Conservation (phyloP, 164 flowering plant species). For the Saururus chinensis region DNA sequence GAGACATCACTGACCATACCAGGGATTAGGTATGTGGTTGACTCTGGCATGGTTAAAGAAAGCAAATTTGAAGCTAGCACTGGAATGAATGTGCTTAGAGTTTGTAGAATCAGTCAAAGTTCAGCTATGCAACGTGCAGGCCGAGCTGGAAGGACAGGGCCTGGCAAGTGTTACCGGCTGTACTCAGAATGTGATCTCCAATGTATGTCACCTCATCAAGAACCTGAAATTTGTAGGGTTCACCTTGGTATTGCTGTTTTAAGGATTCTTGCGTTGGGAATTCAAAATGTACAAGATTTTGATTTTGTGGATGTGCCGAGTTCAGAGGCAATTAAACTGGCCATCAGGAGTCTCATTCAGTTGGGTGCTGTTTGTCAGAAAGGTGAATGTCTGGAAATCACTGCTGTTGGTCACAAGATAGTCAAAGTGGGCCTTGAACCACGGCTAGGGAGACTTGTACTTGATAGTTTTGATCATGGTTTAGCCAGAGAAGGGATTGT, state of each 20-base stretch:
- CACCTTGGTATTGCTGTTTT: slow-evolving; percentile 91
- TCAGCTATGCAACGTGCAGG: slow-evolving; percentile 93
- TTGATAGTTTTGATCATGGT: slow-evolving; percentile 29
- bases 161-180: slow-evolving; percentile 85
- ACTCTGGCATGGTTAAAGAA: slow-evolving; percentile 83
- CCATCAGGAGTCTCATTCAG: slow-evolving; percentile 66
- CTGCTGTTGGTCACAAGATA: slow-evolving; percentile 45
- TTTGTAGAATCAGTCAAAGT: slow-evolving; percentile 68
- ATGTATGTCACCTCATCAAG: slow-evolving; percentile 50
- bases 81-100: slow-evolving; percentile 81
- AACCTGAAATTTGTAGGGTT: slow-evolving; percentile 85
- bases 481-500: slow-evolving; percentile 74
- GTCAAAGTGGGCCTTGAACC: slow-evolving; percentile 90
- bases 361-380: slow-evolving; percentile 52
- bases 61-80: slow-evolving; percentile 67
- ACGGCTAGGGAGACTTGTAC: slow-evolving; percentile 71
- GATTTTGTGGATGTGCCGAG: slow-evolving; percentile 91
- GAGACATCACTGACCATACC: slow-evolving; percentile 97
- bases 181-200: slow-evolving; percentile 55
- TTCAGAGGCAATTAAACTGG: slow-evolving; percentile 65
- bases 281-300: slow-evolving; percentile 46
- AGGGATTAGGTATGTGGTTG: slow-evolving; percentile 87
- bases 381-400: slow-evolving; percentile 34
- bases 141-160: slow-evolving; percentile 93
- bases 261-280: slow-evolving; percentile 71